Evolutionary conservation across 2,329 filamentous ascomycete genomes (phyloP).

Genomic region (Macrophomina tecta): DNA sequence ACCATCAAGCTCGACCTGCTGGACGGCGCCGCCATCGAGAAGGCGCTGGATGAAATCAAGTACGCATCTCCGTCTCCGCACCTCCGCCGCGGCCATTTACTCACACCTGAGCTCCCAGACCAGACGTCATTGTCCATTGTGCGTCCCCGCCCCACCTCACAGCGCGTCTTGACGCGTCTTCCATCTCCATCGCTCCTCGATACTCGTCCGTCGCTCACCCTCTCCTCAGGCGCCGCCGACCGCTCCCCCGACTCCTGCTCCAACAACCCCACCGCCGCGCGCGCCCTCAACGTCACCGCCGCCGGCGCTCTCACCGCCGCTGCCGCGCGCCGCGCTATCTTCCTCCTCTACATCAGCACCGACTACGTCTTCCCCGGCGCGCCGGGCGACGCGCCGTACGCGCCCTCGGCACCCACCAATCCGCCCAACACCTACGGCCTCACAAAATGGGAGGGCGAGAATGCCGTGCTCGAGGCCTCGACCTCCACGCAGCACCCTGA

Average conservation of each 20-base stretch:
- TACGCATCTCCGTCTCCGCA: constrained; percentile 39
- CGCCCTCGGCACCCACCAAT: constrained; percentile 64
- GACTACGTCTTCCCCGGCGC: constrained; percentile 80
- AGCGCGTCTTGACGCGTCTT: not conserved
- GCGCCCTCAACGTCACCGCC: constrained; percentile 75
- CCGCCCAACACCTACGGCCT: constrained; percentile 83
- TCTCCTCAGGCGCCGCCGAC: constrained; percentile 74
- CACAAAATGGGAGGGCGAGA: constrained; percentile 74
- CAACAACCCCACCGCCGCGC: constrained; percentile 75
- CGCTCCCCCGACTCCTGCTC: constrained; percentile 87
- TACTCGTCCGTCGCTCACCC: not conserved
- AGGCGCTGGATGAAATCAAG: constrained; percentile 59
- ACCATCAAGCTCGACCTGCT: constrained; percentile 62
- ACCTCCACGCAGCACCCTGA: not conserved
- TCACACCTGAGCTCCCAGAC: constrained; percentile 54
- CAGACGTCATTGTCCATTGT: constrained; percentile 83
- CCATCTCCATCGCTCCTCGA: not conserved
- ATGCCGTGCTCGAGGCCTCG: constrained; percentile 70
- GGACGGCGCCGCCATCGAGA: constrained; percentile 52
- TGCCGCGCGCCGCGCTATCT: constrained; percentile 65
- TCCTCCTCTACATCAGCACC: constrained; percentile 80
- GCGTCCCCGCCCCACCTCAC: constrained; percentile 39
- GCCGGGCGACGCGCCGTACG: constrained; percentile 84
- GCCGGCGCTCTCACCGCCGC: constrained; percentile 69
- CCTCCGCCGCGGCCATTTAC: not conserved